These are phyloP conservation scores for Talaromyces islandicus DNA, from an alignment of 2,329 filamentous ascomycete genomes.

Conservation along the genomic window DNA sequence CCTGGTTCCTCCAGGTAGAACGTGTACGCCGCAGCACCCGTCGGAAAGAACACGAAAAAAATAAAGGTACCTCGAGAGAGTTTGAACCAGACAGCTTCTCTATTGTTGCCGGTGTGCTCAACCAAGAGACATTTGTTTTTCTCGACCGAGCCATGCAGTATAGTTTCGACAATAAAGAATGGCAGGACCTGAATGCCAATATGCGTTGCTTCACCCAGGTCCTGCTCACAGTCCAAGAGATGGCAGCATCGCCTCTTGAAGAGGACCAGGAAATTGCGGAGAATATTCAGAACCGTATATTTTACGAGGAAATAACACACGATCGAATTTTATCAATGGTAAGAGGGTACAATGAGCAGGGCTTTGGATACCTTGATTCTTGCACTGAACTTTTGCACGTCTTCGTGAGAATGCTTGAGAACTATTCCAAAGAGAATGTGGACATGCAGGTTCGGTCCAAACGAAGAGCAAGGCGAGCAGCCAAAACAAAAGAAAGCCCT, in stretches of 20 bases:
- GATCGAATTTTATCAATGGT: constrained; percentile 77
- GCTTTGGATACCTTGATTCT: constrained; percentile 87
- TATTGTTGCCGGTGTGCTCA: constrained; percentile 80
- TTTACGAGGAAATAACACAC: constrained; percentile 94
- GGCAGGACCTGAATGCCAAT: constrained; percentile 77
- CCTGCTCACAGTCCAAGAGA: constrained; percentile 83
- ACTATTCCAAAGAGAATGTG: constrained; percentile 89
- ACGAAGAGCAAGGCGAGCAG: constrained; percentile 65
- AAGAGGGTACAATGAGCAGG: constrained; percentile 85
- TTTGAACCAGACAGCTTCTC: constrained; percentile 70
- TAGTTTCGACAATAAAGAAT: constrained; percentile 74
- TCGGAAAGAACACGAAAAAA: constrained; percentile 46
- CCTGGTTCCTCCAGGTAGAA: constrained; percentile 90
- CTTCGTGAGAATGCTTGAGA: constrained; percentile 84
- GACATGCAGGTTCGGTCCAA: constrained; percentile 89
- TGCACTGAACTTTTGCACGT: constrained; percentile 87
- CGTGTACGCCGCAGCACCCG: constrained; percentile 61
- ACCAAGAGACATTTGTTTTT: constrained; percentile 90
- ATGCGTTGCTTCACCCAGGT: constrained; percentile 97
- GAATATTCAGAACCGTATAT: constrained; percentile 94
- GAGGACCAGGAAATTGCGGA: constrained; percentile 98
- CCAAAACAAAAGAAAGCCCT: constrained; percentile 50
- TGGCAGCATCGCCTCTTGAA: constrained; percentile 75
- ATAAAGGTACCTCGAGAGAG: constrained; percentile 45
- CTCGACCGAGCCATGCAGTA: constrained; percentile 77